These are phyloP conservation scores for Reutealis trisperma DNA, from an alignment of 345 rosid genomes.

Conservation along the genomic window DNA sequence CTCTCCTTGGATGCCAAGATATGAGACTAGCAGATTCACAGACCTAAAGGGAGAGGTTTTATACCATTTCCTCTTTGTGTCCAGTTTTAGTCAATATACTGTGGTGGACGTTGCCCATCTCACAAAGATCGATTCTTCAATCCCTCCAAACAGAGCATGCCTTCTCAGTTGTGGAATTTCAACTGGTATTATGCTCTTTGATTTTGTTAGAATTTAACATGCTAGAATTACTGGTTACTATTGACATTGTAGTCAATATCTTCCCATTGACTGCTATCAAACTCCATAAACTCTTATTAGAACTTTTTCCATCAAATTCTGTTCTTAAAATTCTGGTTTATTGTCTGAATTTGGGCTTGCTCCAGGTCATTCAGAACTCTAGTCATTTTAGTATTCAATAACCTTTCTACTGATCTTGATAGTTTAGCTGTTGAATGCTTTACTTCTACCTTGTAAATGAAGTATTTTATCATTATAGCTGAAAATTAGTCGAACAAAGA, in stretches of 20 bases:
- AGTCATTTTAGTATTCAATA: background rate
- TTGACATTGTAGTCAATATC: background rate
- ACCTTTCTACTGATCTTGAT: background rate
- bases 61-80: constrained; percentile 71
- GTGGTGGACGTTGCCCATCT: constrained; percentile 71
- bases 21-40: constrained; percentile 70
- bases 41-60: constrained; percentile 64
- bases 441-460: background rate
- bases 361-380: background rate
- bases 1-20: constrained; percentile 83
- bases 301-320: background rate
- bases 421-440: background rate
- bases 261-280: background rate
- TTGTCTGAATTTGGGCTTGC: background rate
- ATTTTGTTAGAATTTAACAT: background rate
- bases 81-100: constrained; percentile 77
- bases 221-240: background rate
- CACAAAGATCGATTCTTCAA: constrained; percentile 57
- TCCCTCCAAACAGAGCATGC: constrained; percentile 75
- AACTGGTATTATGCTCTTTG: constrained; percentile 49
- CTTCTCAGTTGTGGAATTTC: constrained; percentile 90
- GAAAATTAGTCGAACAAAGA: background rate
- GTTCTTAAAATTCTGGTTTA: background rate
- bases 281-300: background rate
- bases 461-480: background rate